Conservation (phyloP, 2,329 filamentous ascomycete genomes). For the Pleoardoris graminearum region DNA sequence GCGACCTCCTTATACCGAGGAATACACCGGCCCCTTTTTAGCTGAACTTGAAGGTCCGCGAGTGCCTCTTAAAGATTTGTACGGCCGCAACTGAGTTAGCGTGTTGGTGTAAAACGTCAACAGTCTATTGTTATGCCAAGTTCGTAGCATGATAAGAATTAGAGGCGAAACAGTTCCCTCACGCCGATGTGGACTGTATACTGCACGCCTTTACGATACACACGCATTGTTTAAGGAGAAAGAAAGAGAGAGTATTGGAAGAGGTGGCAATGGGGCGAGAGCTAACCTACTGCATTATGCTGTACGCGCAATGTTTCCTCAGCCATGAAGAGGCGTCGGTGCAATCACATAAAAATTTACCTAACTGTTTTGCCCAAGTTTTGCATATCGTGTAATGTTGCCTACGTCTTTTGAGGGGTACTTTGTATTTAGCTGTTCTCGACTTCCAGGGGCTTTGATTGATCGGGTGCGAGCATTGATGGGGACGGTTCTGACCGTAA, state of each 20-base stretch:
- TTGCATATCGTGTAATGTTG: too few species aligned
- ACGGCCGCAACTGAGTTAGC: neutral
- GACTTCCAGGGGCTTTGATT: too few species aligned
- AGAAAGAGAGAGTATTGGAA: neutral
- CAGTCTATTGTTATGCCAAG: neutral
- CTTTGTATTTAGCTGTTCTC: too few species aligned
- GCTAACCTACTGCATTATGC: neutral
- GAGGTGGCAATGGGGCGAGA: neutral
- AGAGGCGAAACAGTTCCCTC: neutral
- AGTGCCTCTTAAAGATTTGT: neutral
- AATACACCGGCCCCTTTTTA: neutral
- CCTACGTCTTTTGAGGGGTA: too few species aligned
- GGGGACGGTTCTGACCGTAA: too few species aligned
- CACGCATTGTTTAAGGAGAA: neutral
- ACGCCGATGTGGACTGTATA: neutral
- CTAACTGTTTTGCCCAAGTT: neutral
- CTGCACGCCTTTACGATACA: neutral
- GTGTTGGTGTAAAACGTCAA: neutral
- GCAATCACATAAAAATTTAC: neutral
- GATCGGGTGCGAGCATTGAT: too few species aligned
- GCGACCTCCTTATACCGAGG: neutral
- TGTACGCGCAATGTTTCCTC: neutral
- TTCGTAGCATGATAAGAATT: neutral
- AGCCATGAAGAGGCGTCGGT: neutral
- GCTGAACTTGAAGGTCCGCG: neutral